Evolutionary conservation across 768 basidiomycete genomes (phyloP).

Genomic region (Trametes elegans): DNA sequence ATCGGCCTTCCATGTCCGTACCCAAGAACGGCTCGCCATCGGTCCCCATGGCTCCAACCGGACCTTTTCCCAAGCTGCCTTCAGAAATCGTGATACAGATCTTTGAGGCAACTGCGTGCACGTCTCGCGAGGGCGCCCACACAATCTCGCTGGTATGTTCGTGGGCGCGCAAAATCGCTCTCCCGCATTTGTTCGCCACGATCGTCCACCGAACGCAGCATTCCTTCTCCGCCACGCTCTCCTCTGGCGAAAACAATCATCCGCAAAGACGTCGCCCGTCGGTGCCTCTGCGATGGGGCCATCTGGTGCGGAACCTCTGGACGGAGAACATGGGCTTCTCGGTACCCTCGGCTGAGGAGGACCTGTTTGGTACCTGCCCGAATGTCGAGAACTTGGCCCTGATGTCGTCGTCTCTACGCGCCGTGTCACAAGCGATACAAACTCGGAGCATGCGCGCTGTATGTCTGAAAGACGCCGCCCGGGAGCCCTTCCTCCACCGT

Average conservation of each 20-base stretch:
- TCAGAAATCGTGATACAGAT: constrained; percentile 25
- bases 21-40: neutral
- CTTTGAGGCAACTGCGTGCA: constrained; percentile 18
- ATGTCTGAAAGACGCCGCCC: neutral
- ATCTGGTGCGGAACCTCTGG: constrained; percentile 26
- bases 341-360: constrained; percentile 16
- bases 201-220: constrained; percentile 15
- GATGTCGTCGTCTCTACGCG: constrained; percentile 19
- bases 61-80: constrained; percentile 16
- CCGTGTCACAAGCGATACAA: constrained; percentile 14
- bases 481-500: constrained; percentile 1
- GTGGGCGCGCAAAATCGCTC: constrained; percentile 22
- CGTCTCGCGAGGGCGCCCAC: constrained; percentile 15
- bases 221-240: constrained; percentile 6
- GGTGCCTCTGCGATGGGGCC: constrained; percentile 8
- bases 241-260: neutral
- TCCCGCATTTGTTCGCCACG: constrained; percentile 23
- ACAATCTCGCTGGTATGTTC: constrained; percentile 21
- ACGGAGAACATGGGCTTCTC: constrained; percentile 20
- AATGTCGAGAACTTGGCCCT: constrained; percentile 25
- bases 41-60: neutral
- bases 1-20: neutral
- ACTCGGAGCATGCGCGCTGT: neutral
- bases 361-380: constrained; percentile 20
- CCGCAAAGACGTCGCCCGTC: neutral